Base-by-base conservation (phyloP, 2,329 filamentous ascomycete genomes). In the Diaporthe ampelina region DNA sequence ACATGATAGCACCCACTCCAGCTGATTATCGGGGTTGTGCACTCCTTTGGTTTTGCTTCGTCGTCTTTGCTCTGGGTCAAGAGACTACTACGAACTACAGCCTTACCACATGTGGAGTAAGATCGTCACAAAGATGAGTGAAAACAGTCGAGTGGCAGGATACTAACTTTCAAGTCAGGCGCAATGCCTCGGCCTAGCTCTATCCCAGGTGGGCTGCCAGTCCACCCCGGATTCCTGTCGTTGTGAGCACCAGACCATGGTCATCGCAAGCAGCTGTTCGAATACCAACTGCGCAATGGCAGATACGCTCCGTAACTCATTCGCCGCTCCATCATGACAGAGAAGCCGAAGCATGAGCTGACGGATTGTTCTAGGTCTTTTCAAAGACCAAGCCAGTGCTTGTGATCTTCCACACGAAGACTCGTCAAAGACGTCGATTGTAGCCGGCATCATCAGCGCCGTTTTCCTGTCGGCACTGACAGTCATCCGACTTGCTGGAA, bases 251-350 rank as follows among this genome's bases (percentile, higher is more conserved):
- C 6, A 45, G 40, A 63, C 40, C 3, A 48, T 63, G 40, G 59
- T 63, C 24, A 48, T 63, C 29, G 59, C 59, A 48, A 63, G 26
- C 59, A 48, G 40, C 17, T 63, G 59, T 32, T 48, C 26, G 17
- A 32, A 32, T 48, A 10, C 40, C 4, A 48, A 48, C 4, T 63
- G 59, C 59, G 17, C 59, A 1, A 63, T 63, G 59, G 59, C 40
- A n/a, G 59, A 63, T 15, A 63, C 59, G 9, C 59, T 63, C 17
- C 40, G 59, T 63, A 32, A 4, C 24, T 63, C 4, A 4, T 45
- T 4, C n/a, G 15, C n/a, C n/a, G 15, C 8, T 21, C 2, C 10
- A 6, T 6, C 7, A 19, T 43, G 35, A 4, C 5, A 21, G 7
- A 43, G 17, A 43, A 43, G 4, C 40, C 15, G 15, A n/a, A 2